Evolutionary conservation across 495 filamentous ascomycete species (phyloP).

Genomic region (Oleoguttula mirabilis): DNA sequence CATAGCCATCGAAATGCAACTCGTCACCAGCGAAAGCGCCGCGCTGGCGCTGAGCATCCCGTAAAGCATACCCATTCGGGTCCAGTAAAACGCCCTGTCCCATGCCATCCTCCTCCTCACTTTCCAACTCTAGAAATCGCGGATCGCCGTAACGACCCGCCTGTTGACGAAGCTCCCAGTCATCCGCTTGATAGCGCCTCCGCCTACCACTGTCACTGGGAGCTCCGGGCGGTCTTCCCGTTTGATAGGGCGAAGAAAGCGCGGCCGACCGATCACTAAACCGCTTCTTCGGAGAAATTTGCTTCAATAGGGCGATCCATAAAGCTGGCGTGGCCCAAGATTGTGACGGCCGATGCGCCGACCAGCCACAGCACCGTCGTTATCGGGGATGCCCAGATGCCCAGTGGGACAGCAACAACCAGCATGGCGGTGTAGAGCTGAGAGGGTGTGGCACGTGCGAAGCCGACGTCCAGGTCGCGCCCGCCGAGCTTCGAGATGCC

Average conservation of each 20-base stretch:
- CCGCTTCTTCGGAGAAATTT: slow-evolving; percentile 89
- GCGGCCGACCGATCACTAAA: slow-evolving; percentile 78
- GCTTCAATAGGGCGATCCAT: slow-evolving; percentile 99
- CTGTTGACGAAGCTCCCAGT: slow-evolving; percentile 37
- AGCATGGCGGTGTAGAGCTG: slow-evolving; percentile 89
- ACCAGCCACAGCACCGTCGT: slow-evolving; percentile 82
- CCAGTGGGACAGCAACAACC: slow-evolving; percentile 67
- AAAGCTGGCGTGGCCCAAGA: slow-evolving; percentile 87
- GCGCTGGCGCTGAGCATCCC: slow-evolving; percentile 25
- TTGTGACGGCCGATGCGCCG: slow-evolving; percentile 79
- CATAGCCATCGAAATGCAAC: slow-evolving; percentile 49
- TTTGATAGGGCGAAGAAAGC: slow-evolving; percentile 92
- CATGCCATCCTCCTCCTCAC: slow-evolving; percentile 51
- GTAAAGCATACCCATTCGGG: slow-evolving; percentile 12
- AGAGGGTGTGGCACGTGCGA: slow-evolving; percentile 69
- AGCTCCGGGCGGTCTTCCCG: slow-evolving; percentile 93
- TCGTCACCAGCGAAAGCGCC: slow-evolving; percentile 45
- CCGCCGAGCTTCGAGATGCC: slow-evolving; percentile 80
- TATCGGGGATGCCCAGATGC: slow-evolving; percentile 70
- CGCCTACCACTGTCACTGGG: slow-evolving; percentile 38
- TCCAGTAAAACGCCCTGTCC: slow-evolving; percentile 45
- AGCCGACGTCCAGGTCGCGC: slow-evolving; percentile 74
- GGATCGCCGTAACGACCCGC: slow-evolving; percentile 22
- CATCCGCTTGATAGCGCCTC: slow-evolving; percentile 39
- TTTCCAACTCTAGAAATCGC: slow-evolving; percentile 61